phyloP scores from a whole-genome alignment of 495 filamentous ascomycete species.

The Recurvomyces mirabilis region DNA sequence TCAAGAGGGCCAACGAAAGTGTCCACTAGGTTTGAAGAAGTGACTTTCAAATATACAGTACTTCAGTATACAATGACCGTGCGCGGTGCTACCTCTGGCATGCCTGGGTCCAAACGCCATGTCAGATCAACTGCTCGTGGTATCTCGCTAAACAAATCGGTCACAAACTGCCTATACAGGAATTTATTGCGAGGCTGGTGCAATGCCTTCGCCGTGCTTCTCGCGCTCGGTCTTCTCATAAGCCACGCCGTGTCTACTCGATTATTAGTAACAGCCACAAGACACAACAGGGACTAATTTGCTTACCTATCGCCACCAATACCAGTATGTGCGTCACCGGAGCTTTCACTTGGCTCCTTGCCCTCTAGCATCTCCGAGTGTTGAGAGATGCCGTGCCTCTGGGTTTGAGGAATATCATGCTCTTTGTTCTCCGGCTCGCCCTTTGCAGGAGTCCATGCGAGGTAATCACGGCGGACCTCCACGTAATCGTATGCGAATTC shows the following conservation, averaged over 20 bases:
- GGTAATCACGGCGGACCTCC: slow-evolving; percentile 92
- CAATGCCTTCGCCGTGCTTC: slow-evolving; percentile 6
- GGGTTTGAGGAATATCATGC: slow-evolving; percentile 52
- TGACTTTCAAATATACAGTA: too few relatives aligned
- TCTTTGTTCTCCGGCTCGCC: slow-evolving; percentile 48
- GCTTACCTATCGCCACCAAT: slow-evolving; percentile 28
- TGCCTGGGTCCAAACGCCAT: background rate
- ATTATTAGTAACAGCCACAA: background rate
- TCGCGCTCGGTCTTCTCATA: slow-evolving; percentile 23
- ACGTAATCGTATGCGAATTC: slow-evolving; percentile 99
- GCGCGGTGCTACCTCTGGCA: background rate
- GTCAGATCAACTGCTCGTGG: background rate
- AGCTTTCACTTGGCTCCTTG: slow-evolving; percentile 42
- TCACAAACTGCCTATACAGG: background rate
- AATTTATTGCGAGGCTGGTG: background rate
- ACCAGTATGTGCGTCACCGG: slow-evolving; percentile 31
- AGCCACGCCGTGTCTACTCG: slow-evolving; percentile 17
- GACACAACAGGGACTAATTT: background rate
- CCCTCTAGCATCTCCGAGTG: slow-evolving; percentile 65
- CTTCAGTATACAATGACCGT: too few relatives aligned
- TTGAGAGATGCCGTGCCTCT: slow-evolving; percentile 71
- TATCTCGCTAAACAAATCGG: background rate
- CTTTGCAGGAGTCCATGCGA: slow-evolving; percentile 90
- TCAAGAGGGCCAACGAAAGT: too few relatives aligned
- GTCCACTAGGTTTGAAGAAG: too few relatives aligned